These are phyloP conservation scores for Trametes meyenii DNA, from an alignment of 768 basidiomycete genomes.

Conservation along the genomic window DNA sequence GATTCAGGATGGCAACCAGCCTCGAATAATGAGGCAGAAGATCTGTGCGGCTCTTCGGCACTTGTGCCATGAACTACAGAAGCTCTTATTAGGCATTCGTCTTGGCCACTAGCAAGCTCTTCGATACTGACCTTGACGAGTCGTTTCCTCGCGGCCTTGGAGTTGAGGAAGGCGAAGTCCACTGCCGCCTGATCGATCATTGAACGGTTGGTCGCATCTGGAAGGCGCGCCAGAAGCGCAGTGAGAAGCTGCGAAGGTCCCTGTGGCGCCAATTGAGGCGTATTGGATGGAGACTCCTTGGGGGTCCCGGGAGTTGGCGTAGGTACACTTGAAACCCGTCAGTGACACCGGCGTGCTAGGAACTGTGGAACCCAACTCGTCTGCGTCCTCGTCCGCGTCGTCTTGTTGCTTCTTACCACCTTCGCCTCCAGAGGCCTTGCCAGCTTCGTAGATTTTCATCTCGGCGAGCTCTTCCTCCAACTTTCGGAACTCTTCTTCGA, in stretches of 20 bases:
- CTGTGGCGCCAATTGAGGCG: slow-evolving; percentile 77
- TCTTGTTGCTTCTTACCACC: slow-evolving; percentile 32
- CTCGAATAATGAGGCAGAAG: slow-evolving; percentile 92
- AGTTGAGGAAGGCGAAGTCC: slow-evolving; percentile 96
- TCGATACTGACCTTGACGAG: slow-evolving; percentile 68
- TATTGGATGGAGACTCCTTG: slow-evolving; percentile 53
- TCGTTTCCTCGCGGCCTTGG: slow-evolving; percentile 92
- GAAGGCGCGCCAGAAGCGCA: slow-evolving; percentile 85
- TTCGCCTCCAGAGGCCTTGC: slow-evolving; percentile 15
- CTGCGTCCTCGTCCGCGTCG: slow-evolving; percentile 49
- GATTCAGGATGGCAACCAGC: slow-evolving; percentile 83
- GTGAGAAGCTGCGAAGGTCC: slow-evolving; percentile 94
- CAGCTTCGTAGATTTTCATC: slow-evolving; percentile 46
- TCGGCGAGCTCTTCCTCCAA: slow-evolving; percentile 79
- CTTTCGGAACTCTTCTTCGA: slow-evolving; percentile 72
- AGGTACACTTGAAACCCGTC: slow-evolving; percentile 36
- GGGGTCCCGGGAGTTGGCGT: slow-evolving; percentile 75
- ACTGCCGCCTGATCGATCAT: slow-evolving; percentile 92
- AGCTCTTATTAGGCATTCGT: background rate
- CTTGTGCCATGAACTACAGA: slow-evolving; percentile 73
- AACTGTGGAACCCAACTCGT: background rate
- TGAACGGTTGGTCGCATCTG: slow-evolving; percentile 90
- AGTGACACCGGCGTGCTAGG: background rate
- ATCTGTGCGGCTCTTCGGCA: slow-evolving; percentile 87
- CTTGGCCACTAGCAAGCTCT: background rate